Conservation (phyloP, 2,329 filamentous ascomycete species). For the Rutstroemia sp. region DNA sequence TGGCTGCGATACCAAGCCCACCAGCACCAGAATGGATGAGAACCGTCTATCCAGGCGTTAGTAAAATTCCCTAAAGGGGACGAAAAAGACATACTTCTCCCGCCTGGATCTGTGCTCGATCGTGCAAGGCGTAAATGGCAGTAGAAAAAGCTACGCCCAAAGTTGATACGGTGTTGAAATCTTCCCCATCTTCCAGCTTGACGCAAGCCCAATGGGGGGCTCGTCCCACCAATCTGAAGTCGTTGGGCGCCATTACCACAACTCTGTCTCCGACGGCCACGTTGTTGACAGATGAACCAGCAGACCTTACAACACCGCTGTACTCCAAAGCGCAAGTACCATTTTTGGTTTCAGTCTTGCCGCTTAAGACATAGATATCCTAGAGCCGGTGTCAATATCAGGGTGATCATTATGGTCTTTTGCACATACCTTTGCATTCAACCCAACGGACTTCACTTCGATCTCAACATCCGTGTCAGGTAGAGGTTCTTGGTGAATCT, state of each 20-base stretch:
- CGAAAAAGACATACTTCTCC: slow-evolving; percentile 9
- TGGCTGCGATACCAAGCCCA: slow-evolving; percentile 17
- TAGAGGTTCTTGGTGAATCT: not conserved
- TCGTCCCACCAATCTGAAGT: slow-evolving; percentile 20
- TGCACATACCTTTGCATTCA: not conserved
- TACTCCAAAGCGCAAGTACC: slow-evolving; percentile 25
- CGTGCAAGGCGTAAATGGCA: slow-evolving; percentile 23
- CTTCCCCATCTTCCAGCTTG: no score
- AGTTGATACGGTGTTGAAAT: no score
- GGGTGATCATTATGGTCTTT: slow-evolving; percentile 8
- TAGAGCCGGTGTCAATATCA: slow-evolving; percentile 12
- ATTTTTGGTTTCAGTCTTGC: slow-evolving; percentile 20
- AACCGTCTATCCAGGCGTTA: slow-evolving; percentile 1
- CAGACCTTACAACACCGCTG: slow-evolving; percentile 22
- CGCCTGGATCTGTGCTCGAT: slow-evolving; percentile 23
- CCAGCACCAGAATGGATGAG: slow-evolving; percentile 17
- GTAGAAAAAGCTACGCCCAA: no score
- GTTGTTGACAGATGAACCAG: slow-evolving; percentile 11
- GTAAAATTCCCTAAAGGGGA: not conserved
- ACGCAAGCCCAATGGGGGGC: no score
- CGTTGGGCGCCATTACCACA: slow-evolving; percentile 10
- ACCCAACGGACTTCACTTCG: not conserved
- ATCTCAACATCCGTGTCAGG: not conserved
- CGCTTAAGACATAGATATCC: slow-evolving; percentile 11
- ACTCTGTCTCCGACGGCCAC: slow-evolving; percentile 18